Evolutionary conservation across 2,329 filamentous ascomycete species (phyloP).

Genomic region (Penicillium sp.): DNA sequence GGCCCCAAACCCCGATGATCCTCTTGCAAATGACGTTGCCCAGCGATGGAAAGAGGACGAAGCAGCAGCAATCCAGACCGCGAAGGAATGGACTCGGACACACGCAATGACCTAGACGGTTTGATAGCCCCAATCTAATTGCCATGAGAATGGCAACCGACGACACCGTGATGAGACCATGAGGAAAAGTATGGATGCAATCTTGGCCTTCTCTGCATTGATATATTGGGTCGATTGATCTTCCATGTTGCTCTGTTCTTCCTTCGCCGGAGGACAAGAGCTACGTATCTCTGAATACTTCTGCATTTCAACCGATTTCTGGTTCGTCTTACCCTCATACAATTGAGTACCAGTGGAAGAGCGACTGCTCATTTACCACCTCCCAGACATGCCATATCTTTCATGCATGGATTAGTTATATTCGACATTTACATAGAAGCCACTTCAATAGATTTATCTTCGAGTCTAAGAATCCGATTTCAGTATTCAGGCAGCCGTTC

Average conservation of each 20-base stretch:
- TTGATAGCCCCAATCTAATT: slow-evolving; percentile 15
- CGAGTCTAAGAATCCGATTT: not conserved
- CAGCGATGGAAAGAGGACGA: slow-evolving; percentile 99
- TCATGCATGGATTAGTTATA: slow-evolving; percentile 7
- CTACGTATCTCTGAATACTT: slow-evolving; percentile 14
- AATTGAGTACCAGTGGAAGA: slow-evolving; percentile 6
- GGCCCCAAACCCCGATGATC: slow-evolving; percentile 96
- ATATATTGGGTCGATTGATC: slow-evolving; percentile 21
- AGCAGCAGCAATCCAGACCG: slow-evolving; percentile 87
- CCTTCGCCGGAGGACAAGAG: slow-evolving; percentile 13
- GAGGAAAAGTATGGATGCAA: slow-evolving; percentile 28
- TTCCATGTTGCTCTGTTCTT: slow-evolving; percentile 10
- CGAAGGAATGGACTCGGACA: slow-evolving; percentile 86
- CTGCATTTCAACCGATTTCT: slow-evolving; percentile 13
- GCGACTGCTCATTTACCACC: slow-evolving; percentile 4
- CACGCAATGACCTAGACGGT: slow-evolving; percentile 66
- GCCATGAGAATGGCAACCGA: slow-evolving; percentile 23
- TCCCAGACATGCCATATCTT: slow-evolving; percentile 9
- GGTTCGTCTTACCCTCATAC: slow-evolving; percentile 18
- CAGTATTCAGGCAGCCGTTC: not conserved
- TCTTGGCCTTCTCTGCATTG: slow-evolving; percentile 23
- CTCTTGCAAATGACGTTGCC: slow-evolving; percentile 95
- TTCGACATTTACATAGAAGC: slow-evolving; percentile 17
- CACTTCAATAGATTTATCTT: slow-evolving; percentile 14
- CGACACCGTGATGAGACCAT: slow-evolving; percentile 38